These are phyloP conservation scores for Ambrosia trifida DNA, from an alignment of 129 eudicot genomes.

Conservation along the genomic window DNA sequence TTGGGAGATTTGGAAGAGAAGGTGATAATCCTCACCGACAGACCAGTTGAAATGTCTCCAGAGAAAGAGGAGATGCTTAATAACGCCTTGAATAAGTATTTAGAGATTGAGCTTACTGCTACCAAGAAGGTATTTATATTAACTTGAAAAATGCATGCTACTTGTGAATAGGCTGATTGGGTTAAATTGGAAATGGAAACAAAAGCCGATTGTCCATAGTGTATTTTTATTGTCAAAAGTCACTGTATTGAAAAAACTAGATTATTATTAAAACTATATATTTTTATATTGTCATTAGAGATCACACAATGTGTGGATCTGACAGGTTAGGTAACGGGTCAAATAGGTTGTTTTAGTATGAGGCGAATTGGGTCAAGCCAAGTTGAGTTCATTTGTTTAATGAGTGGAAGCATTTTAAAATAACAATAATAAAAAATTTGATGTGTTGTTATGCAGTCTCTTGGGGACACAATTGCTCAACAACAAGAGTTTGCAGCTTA, in stretches of 20 bases:
- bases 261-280: too few species aligned
- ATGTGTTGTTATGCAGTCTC: conserved; percentile 47
- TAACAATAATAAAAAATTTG: background rate
- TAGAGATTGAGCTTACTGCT: conserved; percentile 78
- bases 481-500: conserved; percentile 74
- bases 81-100: conserved; percentile 53
- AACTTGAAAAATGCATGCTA: conserved; percentile 3
- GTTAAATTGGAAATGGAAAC: background rate
- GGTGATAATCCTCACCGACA: conserved; percentile 51
- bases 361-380: background rate
- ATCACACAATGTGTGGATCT: too few species aligned
- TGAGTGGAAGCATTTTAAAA: too few species aligned
- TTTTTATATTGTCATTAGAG: background rate
- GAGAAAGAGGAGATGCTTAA: conserved; percentile 92
- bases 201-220: too few species aligned
- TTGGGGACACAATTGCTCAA: conserved; percentile 49
- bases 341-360: background rate
- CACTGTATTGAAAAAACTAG: too few species aligned
- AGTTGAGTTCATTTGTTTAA: background rate
- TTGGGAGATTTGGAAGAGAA: conserved; percentile 87
- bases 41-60: conserved; percentile 78
- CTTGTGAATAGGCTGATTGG: background rate
- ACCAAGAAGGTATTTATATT: conserved; percentile 72
- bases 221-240: too few species aligned
- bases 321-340: background rate